Conservation (phyloP, 169 alveolate species). For the Theileria sp. region DNA sequence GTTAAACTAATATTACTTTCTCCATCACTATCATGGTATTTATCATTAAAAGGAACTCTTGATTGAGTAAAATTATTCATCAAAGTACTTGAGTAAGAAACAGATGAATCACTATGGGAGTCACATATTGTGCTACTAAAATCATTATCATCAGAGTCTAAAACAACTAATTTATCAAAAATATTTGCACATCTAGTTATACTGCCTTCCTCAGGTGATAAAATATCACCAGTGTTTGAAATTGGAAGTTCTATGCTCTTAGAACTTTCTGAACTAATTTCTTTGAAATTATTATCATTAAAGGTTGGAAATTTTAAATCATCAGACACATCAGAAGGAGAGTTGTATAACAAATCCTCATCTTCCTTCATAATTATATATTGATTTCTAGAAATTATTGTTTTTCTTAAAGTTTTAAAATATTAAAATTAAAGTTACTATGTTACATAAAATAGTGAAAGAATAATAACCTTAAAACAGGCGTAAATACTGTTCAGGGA, state of each 20-base stretch:
- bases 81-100: background rate
- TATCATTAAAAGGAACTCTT: background rate
- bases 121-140: background rate
- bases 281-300: background rate
- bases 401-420: background rate
- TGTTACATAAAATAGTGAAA: background rate
- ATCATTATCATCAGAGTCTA: conserved; percentile 7
- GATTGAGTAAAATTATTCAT: background rate
- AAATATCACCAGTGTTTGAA: background rate
- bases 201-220: conserved; percentile 23
- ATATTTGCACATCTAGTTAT: conserved; percentile 23
- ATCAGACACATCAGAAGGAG: conserved; percentile 24
- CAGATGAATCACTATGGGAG: background rate
- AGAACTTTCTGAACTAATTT: background rate
- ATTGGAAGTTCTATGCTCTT: conserved; percentile 7
- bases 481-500: background rate
- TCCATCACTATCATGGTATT: background rate
- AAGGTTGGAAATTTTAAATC: background rate
- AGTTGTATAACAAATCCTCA: conserved; percentile 17
- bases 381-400: background rate
- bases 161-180: conserved; percentile 16
- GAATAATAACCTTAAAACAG: background rate
- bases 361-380: conserved; percentile 9
- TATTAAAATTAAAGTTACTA: background rate
- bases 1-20: conserved; percentile 5